Evolutionary conservation across 805 yeast genomes (phyloP).

Genomic region (Hyphopichia homilentoma): DNA sequence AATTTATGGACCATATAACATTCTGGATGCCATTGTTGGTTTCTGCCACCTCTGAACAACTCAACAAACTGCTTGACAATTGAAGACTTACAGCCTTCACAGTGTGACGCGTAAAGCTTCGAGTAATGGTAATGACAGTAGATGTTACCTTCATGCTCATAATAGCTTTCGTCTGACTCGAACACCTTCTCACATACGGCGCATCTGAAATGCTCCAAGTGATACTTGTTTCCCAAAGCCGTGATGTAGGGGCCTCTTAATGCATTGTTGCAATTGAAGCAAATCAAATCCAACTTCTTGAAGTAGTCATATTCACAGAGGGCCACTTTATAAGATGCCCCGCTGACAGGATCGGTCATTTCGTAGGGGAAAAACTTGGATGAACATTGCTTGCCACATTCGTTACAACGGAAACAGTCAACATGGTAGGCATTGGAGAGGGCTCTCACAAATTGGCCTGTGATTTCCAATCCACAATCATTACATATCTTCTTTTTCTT

Average conservation of each 20-base stretch:
- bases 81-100: conserved; percentile 91
- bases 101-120: conserved; percentile 76
- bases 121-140: conserved; percentile 93
- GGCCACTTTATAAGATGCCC: conserved; percentile 33
- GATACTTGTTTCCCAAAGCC: conserved; percentile 88
- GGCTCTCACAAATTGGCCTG: conserved; percentile 82
- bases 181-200: conserved; percentile 80
- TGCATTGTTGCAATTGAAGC: conserved; percentile 80
- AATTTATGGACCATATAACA: conserved; percentile 97
- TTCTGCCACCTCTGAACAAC: conserved; percentile 82
- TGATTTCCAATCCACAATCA: conserved; percentile 35
- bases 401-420: conserved; percentile 81
- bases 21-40: conserved; percentile 98
- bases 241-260: conserved; percentile 91
- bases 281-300: conserved; percentile 77
- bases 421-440: conserved; percentile 77
- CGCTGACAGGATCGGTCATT: conserved; percentile 30
- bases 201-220: conserved; percentile 93
- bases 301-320: conserved; percentile 93
- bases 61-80: conserved; percentile 94
- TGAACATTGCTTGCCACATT: conserved; percentile 78
- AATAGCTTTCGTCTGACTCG: conserved; percentile 87
- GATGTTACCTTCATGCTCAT: conserved; percentile 76
- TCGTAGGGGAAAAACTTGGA: conserved; percentile 87
- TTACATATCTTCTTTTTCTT: conserved; percentile 30